A percentile compares a stretch with the other conserved stretches of the same genome.
These are phyloP conservation scores for Astrocystis sublimbata DNA, from an alignment of 495 filamentous ascomycete species.

Conservation along the genomic window DNA sequence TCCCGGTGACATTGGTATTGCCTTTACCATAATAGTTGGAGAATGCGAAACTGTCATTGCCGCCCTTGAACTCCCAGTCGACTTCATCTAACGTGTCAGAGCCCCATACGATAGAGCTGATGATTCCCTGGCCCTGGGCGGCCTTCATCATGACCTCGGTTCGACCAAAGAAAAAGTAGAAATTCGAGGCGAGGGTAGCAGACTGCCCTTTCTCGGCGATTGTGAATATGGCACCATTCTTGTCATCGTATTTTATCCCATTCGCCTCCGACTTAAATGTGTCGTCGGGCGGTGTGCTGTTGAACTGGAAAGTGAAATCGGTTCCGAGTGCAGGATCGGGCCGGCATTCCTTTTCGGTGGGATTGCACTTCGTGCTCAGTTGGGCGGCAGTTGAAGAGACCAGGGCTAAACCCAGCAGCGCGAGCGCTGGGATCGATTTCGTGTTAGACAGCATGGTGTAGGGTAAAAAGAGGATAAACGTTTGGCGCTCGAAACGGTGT, in stretches of 20 bases:
- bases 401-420: conserved; percentile 43
- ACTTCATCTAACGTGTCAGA: conserved; percentile 88
- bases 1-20: conserved; percentile 56
- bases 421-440: conserved; percentile 36
- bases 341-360: conserved; percentile 61
- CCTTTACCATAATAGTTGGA: conserved; percentile 92
- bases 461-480: too few species aligned
- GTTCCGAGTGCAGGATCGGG: conserved; percentile 64
- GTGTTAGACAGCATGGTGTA: conserved; percentile 36
- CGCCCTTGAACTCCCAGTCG: conserved; percentile 84
- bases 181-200: conserved; percentile 71
- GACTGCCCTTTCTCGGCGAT: conserved; percentile 70
- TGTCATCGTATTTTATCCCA: conserved; percentile 51
- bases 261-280: conserved; percentile 66
- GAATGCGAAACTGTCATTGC: conserved; percentile 60
- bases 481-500: too few species aligned
- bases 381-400: conserved; percentile 54
- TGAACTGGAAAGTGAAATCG: conserved; percentile 61
- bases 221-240: conserved; percentile 67
- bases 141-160: conserved; percentile 73
- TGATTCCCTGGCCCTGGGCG: conserved; percentile 70
- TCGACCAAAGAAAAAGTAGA: conserved; percentile 77
- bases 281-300: conserved; percentile 57
- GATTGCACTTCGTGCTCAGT: conserved; percentile 68
- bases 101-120: conserved; percentile 80